A percentile compares a stretch with the other conserved stretches of the same genome.
Conservation (phyloP, 2,329 filamentous ascomycete genomes). For the Trichoderma asperellum region DNA sequence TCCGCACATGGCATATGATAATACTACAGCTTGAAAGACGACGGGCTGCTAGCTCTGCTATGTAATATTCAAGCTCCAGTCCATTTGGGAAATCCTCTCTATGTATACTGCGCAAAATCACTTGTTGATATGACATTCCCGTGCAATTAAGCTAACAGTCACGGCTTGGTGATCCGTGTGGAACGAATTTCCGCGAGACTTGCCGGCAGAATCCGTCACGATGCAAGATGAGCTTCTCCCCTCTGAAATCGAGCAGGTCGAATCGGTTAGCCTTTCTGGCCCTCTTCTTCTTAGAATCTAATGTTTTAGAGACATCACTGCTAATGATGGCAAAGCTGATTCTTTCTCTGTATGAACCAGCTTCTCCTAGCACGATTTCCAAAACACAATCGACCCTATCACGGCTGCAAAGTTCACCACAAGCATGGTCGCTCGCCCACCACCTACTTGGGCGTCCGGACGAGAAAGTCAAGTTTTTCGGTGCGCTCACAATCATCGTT, state of each 20-base stretch:
- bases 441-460: slow-evolving; percentile 70
- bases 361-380: slow-evolving; percentile 51
- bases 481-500: slow-evolving; percentile 87
- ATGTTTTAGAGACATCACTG: neutral
- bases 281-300: slow-evolving; percentile 7
- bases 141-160: slow-evolving; percentile 1
- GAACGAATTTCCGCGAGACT: slow-evolving; percentile 1
- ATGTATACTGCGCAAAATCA: neutral
- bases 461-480: slow-evolving; percentile 85
- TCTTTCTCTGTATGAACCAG: slow-evolving; percentile 58
- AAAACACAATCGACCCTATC: slow-evolving; percentile 74
- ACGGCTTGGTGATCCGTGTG: slow-evolving; percentile 5
- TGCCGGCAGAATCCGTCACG: slow-evolving; percentile 14
- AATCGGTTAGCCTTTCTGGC: slow-evolving; percentile 31
- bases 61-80: neutral
- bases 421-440: slow-evolving; percentile 86
- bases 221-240: slow-evolving; percentile 33
- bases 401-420: slow-evolving; percentile 73
- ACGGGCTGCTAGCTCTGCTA: neutral
- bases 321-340: slow-evolving; percentile 48
- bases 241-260: slow-evolving; percentile 35
- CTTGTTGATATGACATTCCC: slow-evolving; percentile 7
- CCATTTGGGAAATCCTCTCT: neutral
- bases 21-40: slow-evolving; percentile 4
- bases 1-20: neutral